phyloP scores from a whole-genome alignment of 257 asterid genomes.

The Paulownia fortunei region DNA sequence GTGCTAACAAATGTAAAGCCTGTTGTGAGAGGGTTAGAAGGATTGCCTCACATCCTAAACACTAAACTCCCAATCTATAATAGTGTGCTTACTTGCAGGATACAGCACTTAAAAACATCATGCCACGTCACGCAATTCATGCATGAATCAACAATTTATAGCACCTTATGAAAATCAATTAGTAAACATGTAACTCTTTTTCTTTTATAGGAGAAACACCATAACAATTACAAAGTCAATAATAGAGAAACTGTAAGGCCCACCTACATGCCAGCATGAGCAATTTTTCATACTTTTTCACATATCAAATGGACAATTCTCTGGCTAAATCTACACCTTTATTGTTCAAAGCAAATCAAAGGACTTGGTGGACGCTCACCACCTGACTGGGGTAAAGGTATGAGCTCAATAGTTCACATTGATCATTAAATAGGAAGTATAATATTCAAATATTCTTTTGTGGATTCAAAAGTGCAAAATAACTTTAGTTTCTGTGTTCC shows the following conservation, averaged over 20 bases:
- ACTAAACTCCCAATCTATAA: not conserved
- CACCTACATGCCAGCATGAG: not conserved
- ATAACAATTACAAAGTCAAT: not conserved
- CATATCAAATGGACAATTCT: not conserved
- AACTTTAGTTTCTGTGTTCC: not conserved
- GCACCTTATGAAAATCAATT: not conserved
- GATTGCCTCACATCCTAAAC: not conserved
- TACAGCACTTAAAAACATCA: not conserved
- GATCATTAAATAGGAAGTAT: not conserved
- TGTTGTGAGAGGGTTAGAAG: not conserved
- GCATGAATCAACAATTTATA: not conserved
- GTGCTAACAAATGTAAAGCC: not conserved
- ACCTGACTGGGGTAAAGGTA: not conserved
- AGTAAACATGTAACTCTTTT: not conserved
- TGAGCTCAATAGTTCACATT: not conserved
- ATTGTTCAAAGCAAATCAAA: constrained; percentile 4
- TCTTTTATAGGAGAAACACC: not conserved
- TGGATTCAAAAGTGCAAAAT: not conserved
- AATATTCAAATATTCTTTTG: not conserved
- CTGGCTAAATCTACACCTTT: not conserved
- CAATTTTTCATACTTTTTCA: not conserved
- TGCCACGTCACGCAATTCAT: not conserved
- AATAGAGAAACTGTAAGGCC: not conserved
- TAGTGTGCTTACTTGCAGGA: not conserved
- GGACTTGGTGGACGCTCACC: not conserved